phyloP scores from a whole-genome alignment of 768 basidiomycete genomes.

The Erythrobasidium yunnanense region DNA sequence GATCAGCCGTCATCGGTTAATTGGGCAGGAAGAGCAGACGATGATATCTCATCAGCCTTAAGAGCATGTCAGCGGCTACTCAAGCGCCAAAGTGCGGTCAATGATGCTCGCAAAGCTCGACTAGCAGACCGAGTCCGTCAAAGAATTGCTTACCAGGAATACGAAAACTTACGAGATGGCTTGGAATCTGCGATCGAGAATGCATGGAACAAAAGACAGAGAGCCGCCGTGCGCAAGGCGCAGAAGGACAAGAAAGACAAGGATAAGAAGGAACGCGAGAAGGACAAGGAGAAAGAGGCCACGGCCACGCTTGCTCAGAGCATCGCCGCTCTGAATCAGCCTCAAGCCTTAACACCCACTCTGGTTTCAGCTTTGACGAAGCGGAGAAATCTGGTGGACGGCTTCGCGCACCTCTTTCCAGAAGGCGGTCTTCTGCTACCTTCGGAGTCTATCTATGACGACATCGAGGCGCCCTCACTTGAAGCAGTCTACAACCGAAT shows the following conservation, averaged over 20 bases:
- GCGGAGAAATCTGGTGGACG: conserved; percentile 65
- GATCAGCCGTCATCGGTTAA: conserved; percentile 36
- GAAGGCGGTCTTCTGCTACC: conserved; percentile 56
- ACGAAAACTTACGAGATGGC: conserved; percentile 67
- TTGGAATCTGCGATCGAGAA: conserved; percentile 73
- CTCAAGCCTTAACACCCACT: conserved; percentile 50
- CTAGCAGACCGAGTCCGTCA: conserved; percentile 68
- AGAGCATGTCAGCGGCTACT: conserved; percentile 78
- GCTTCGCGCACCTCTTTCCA: conserved; percentile 63
- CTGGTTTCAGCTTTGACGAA: conserved; percentile 63
- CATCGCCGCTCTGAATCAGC: conserved; percentile 13
- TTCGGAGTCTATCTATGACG: conserved; percentile 36
- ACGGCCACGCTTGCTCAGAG: conserved; percentile 38
- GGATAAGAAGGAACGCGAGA: conserved; percentile 50
- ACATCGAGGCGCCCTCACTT: neutral
- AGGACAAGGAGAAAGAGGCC: conserved; percentile 49
- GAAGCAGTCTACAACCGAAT: too few species aligned
- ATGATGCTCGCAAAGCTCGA: conserved; percentile 68
- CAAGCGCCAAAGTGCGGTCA: conserved; percentile 61
- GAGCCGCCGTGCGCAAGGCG: conserved; percentile 50
- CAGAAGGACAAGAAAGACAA: conserved; percentile 51
- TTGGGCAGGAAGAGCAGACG: conserved; percentile 52
- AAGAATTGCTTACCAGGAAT: conserved; percentile 82
- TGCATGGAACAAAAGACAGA: conserved; percentile 67
- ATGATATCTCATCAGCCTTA: conserved; percentile 81